Evolutionary conservation across 345 rosid genomes (phyloP).

Genomic region (Salix udensis): DNA sequence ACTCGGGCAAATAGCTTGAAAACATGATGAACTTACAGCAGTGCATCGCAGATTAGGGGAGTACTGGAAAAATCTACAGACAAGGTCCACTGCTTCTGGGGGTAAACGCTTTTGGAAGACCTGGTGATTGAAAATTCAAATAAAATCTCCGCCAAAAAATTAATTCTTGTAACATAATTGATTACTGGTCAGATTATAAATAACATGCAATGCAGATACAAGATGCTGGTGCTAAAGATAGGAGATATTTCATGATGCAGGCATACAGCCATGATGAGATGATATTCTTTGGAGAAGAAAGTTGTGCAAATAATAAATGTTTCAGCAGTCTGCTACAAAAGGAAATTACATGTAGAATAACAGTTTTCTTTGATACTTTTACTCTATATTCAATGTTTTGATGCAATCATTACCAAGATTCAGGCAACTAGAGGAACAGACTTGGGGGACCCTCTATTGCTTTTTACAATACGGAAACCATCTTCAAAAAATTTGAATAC

Average conservation of each 20-base stretch:
- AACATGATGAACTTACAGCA: conserved; percentile 56
- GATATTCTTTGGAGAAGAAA: not conserved
- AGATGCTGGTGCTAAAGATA: not conserved
- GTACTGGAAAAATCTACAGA: conserved; percentile 91
- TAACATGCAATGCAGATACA: not conserved
- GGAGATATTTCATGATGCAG: not conserved
- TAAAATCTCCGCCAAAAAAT: not conserved
- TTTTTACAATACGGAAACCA: too few species aligned
- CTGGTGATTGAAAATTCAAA: conserved; percentile 30
- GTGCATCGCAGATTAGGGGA: conserved; percentile 96
- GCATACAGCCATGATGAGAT: not conserved
- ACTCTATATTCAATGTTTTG: not conserved
- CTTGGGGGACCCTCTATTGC: too few species aligned
- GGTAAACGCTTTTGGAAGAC: conserved; percentile 85
- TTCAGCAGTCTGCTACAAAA: not conserved
- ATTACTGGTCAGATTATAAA: not conserved
- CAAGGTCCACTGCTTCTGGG: conserved; percentile 96
- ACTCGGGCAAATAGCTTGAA: not conserved
- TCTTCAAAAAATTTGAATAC: too few species aligned
- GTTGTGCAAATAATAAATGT: not conserved
- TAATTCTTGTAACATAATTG: not conserved
- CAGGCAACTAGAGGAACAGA: too few species aligned
- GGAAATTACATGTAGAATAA: not conserved
- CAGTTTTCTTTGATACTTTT: not conserved
- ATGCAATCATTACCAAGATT: not conserved